phyloP scores from a whole-genome alignment of 202 grass and related monocot genomes.

The Setaria italica region DNA sequence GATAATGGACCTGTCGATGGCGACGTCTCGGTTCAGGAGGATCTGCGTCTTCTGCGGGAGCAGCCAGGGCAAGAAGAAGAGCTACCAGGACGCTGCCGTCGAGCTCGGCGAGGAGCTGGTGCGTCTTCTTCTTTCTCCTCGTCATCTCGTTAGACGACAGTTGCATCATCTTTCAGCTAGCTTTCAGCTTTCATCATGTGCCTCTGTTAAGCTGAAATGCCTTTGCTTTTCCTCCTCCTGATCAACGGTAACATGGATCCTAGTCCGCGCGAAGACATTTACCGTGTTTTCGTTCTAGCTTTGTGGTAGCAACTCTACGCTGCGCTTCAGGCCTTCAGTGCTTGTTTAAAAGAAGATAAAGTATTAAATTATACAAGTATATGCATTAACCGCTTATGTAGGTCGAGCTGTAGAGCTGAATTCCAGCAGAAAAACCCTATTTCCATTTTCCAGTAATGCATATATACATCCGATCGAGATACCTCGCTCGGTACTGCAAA shows the following conservation, averaged over 20 bases:
- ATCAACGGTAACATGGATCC: not conserved
- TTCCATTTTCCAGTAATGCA: not conserved
- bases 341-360: slow-evolving; percentile 12
- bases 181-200: not conserved
- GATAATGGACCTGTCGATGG: slow-evolving; percentile 43
- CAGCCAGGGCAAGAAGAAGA: slow-evolving; percentile 87
- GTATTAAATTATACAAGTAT: too few species aligned
- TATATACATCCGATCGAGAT: not conserved
- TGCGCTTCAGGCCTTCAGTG: not conserved
- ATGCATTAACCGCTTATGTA: not conserved
- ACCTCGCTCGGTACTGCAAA: not conserved
- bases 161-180: not conserved
- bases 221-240: not conserved
- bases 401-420: slow-evolving; percentile 7
- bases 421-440: slow-evolving; percentile 14
- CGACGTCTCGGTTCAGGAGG: slow-evolving; percentile 71
- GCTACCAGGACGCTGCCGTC: slow-evolving; percentile 88
- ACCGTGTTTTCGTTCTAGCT: not conserved
- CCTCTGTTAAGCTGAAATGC: not conserved
- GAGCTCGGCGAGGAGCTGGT: slow-evolving; percentile 83
- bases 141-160: not conserved
- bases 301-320: not conserved
- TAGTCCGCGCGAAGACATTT: not conserved
- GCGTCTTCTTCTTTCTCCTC: not conserved
- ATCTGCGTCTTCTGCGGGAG: slow-evolving; percentile 92